phyloP scores from a whole-genome alignment of 768 basidiomycete genomes.

The Phylloporus sp. region DNA sequence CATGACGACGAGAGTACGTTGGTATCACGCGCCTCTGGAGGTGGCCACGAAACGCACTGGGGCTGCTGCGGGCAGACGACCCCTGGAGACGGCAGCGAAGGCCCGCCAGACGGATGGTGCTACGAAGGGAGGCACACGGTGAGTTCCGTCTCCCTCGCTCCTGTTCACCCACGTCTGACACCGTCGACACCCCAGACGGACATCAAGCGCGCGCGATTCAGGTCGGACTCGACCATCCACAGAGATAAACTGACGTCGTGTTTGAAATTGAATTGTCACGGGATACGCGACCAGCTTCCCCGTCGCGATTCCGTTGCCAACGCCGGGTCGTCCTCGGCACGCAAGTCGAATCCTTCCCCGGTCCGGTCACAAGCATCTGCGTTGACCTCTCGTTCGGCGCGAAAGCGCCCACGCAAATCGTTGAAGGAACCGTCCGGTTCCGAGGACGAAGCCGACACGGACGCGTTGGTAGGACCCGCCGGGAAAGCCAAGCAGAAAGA shows the following conservation, averaged over 20 bases:
- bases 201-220: constrained; percentile 69
- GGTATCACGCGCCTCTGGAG: constrained; percentile 53
- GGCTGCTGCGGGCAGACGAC: constrained; percentile 69
- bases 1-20: constrained; percentile 81
- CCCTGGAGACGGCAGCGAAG: constrained; percentile 74
- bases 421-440: constrained; percentile 16
- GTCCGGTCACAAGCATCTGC: constrained; percentile 17
- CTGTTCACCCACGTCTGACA: neutral
- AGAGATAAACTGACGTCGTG: constrained; percentile 70
- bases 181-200: constrained; percentile 47
- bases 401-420: constrained; percentile 25
- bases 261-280: constrained; percentile 48
- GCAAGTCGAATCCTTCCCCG: constrained; percentile 24
- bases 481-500: constrained; percentile 10
- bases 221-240: constrained; percentile 60
- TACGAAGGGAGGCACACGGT: constrained; percentile 79
- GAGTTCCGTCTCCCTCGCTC: constrained; percentile 1
- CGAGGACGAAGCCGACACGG: constrained; percentile 15
- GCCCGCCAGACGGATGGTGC: constrained; percentile 84
- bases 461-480: constrained; percentile 3
- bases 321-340: constrained; percentile 10
- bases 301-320: neutral
- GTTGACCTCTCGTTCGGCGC: constrained; percentile 8
- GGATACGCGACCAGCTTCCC: constrained; percentile 27
- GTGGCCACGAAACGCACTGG: constrained; percentile 53